These are phyloP conservation scores for Persicaria tinctoria DNA, from an alignment of 148 eudicot genomes.

Conservation along the genomic window DNA sequence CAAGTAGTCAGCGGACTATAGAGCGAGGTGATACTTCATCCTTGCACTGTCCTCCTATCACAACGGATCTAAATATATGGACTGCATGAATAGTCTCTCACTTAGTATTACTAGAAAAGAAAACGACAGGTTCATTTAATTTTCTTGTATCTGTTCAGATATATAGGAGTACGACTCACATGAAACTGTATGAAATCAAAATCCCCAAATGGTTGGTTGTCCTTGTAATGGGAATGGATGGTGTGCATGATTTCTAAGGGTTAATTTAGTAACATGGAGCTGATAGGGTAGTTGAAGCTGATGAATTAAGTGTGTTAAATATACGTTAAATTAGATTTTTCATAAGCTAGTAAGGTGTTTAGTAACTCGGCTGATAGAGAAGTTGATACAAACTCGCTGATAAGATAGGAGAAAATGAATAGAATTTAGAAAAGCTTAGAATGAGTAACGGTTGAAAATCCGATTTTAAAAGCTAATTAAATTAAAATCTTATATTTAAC, in stretches of 20 bases:
- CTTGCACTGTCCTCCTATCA: neutral
- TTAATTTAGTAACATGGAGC: too few species aligned
- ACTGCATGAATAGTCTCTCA: neutral
- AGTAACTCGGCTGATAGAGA: too few species aligned
- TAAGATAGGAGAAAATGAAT: too few species aligned
- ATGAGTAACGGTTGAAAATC: too few species aligned
- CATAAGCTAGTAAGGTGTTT: too few species aligned
- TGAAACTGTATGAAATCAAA: constrained; percentile 2
- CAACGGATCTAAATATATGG: neutral
- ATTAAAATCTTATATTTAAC: too few species aligned
- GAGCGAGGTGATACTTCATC: neutral
- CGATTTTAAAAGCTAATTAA: too few species aligned
- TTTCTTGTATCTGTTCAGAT: constrained; percentile 4
- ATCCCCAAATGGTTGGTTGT: neutral
- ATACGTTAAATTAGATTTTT: too few species aligned
- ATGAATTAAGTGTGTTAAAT: too few species aligned
- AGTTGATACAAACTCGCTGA: too few species aligned
- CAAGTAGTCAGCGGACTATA: neutral
- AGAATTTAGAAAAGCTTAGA: too few species aligned
- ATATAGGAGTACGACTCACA: constrained; percentile 1
- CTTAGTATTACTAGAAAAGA: neutral
- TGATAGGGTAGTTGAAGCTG: too few species aligned
- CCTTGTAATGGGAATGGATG: constrained; percentile 3
- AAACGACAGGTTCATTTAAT: neutral
- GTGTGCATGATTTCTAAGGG: neutral